Evolutionary conservation across 2,329 filamentous ascomycete species (phyloP), one percentile per base, ranked within the genome.

Genomic region (Leptodontidium sp.): DNA sequence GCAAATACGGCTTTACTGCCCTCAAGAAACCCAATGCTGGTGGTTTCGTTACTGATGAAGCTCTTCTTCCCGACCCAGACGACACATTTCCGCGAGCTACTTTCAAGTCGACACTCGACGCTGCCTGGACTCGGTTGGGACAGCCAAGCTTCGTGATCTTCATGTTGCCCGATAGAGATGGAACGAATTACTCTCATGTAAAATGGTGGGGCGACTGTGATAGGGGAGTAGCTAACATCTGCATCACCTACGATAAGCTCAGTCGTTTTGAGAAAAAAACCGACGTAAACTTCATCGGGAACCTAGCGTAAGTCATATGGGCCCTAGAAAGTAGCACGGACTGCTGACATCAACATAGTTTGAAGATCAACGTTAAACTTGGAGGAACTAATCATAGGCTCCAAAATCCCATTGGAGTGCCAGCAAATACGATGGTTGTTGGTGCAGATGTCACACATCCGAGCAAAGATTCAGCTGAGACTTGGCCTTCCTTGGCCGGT

Each of bases 381-480:
- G 91, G 91, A 0, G 91, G 92, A 0, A 78, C 84, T 15, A 94
- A 94, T 75, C 92, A 96, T 77, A 79, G 79, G 14, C 81, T 97
- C 0, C 77, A 1, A 68, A 79, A 14, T 75, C 88, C 21, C 21
- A 21, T 21, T 21, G 15, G 80, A 90, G 4, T 83, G 83, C 1
- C 82, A 21, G 21, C 21, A 21, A 40, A 86, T 69, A 96, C 93
- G 0, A 97, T 97, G 89, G 80, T 97, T 0, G 87, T 95, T 8
- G 93, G 94, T 0, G 91, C 94, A 72, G 94, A 97, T 76, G 93
- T 97, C 0, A 95, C 93, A 0, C 94, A 97, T 73, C 93, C 93
- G 0, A 93, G 93, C 26, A 86, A 87, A 0, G 86, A 86, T 0
- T 87, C 84, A 3, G 76, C 82, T 0, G 77, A 81, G 1, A 78